phyloP scores from a whole-genome alignment of 345 rosid species.

The Eucalyptus sp. region DNA sequence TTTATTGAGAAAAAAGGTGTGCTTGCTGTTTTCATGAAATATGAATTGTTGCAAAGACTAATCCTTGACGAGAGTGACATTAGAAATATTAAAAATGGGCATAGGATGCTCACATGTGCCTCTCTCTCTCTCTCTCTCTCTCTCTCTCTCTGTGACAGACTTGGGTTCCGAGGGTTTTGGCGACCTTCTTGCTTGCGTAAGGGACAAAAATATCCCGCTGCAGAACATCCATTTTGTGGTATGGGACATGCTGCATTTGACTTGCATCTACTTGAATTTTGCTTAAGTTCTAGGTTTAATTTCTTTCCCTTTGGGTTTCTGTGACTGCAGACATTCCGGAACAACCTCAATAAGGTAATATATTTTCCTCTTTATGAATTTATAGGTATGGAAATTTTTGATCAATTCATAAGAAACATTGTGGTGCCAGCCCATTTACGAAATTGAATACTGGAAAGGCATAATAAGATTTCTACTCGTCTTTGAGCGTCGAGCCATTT shows the following conservation, averaged over 20 bases:
- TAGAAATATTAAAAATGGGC: background rate
- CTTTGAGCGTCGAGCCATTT: background rate
- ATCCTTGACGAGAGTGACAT: background rate
- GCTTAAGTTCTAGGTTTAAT: background rate
- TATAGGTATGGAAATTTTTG: background rate
- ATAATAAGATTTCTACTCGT: background rate
- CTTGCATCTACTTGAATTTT: background rate
- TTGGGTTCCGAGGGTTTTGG: slow-evolving; percentile 90
- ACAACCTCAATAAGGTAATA: slow-evolving; percentile 89
- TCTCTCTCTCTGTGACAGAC: slow-evolving; percentile 30
- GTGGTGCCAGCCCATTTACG: background rate
- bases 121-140: background rate
- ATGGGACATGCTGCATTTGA: slow-evolving; percentile 8
- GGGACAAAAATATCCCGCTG: slow-evolving; percentile 70
- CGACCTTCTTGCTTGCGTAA: slow-evolving; percentile 69
- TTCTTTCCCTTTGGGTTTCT: background rate
- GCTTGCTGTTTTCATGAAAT: background rate
- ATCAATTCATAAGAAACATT: background rate
- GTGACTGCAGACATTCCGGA: slow-evolving; percentile 64
- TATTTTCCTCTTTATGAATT: background rate
- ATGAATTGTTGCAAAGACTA: background rate
- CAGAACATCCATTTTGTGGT: slow-evolving; percentile 99
- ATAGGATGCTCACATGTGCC: background rate
- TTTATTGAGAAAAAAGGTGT: slow-evolving; percentile 70
- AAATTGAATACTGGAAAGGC: background rate